Percentiles rank a stretch among this genome's conserved stretches.
Conservation (phyloP, 305 asterid species). For the Fraxinus sp. region DNA sequence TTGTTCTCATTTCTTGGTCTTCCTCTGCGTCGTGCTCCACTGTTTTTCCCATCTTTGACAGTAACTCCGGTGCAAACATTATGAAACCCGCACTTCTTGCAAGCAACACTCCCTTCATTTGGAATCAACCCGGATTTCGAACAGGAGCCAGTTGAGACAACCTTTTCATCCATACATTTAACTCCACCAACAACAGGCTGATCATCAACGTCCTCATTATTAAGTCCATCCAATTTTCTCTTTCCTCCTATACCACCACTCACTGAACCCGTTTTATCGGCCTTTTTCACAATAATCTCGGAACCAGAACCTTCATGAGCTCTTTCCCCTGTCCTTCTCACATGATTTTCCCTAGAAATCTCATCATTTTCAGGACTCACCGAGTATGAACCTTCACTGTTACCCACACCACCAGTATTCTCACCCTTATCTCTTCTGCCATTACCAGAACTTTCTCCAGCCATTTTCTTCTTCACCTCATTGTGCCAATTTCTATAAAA, state of each 20-base stretch:
- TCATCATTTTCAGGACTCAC: background rate
- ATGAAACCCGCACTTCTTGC: slow-evolving; percentile 4
- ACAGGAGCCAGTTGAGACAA: slow-evolving; percentile 23
- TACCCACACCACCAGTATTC: background rate
- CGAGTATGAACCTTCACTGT: background rate
- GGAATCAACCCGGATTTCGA: slow-evolving; percentile 25
- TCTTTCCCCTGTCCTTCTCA: background rate
- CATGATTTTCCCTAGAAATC: background rate
- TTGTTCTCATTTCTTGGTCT: slow-evolving; percentile 1
- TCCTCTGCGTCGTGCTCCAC: background rate
- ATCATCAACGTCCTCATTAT: slow-evolving; percentile 2
- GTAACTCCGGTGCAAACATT: slow-evolving; percentile 21
- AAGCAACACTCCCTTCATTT: slow-evolving; percentile 20
- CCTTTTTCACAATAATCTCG: background rate
- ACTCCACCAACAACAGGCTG: slow-evolving; percentile 10
- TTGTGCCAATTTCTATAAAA: background rate
- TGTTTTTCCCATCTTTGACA: background rate
- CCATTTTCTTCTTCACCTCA: slow-evolving; percentile 16
- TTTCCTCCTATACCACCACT: background rate
- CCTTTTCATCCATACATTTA: slow-evolving; percentile 20
- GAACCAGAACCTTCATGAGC: background rate
- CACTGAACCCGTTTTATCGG: background rate
- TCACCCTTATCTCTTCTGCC: background rate
- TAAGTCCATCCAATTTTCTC: background rate
- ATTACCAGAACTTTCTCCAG: background rate